phyloP scores from a whole-genome alignment of 2,329 filamentous ascomycete species.

The Paraconiothyrium sp. region DNA sequence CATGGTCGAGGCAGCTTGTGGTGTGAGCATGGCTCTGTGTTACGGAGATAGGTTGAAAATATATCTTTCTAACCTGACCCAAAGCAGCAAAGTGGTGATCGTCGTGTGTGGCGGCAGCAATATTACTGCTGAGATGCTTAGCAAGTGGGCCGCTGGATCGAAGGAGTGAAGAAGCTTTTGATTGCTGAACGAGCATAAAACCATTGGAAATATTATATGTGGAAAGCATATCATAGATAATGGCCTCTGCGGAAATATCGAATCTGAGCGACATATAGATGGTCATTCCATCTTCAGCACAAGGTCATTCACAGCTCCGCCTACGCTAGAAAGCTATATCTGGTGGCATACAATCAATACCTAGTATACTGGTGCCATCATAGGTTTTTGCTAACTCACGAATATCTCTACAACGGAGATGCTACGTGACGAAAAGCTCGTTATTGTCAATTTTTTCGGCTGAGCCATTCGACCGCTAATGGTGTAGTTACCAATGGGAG shows the following conservation, averaged over 20 bases:
- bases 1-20: constrained; percentile 83
- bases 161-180: neutral
- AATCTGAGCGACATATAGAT: neutral
- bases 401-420: no score
- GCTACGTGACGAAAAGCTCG: no score
- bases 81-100: constrained; percentile 77
- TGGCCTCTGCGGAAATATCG: neutral
- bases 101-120: constrained; percentile 78
- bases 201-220: neutral
- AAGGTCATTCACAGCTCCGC: no score
- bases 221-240: neutral
- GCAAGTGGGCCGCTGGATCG: neutral
- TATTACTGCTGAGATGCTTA: constrained; percentile 51
- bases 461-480: neutral
- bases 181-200: neutral
- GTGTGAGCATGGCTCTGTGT: constrained; percentile 74
- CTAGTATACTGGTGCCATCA: no score
- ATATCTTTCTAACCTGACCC: constrained; percentile 56
- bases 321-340: no score
- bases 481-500: neutral
- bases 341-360: no score
- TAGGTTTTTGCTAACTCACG: no score
- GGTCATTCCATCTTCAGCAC: no score
- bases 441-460: no score
- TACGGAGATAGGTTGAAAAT: constrained; percentile 70